Conservation (phyloP, 176 grass and related monocot genomes). For the Aegilops tauschii region DNA sequence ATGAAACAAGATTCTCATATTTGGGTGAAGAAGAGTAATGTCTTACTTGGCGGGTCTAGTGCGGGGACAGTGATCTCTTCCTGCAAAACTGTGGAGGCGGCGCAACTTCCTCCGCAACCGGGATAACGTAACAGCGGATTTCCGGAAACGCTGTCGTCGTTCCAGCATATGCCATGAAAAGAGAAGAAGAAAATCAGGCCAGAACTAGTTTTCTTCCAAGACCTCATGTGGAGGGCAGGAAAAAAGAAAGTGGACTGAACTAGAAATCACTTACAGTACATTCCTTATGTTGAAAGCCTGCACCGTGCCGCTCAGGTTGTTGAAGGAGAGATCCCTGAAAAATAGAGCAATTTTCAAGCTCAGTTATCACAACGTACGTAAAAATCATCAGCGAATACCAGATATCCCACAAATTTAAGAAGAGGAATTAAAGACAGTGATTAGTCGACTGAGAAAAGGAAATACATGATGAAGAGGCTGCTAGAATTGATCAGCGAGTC, state of each 20-base stretch:
- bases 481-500: conserved; percentile 50
- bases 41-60: conserved; percentile 3
- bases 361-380: background rate
- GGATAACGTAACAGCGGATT: conserved; percentile 49
- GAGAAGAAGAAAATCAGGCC: conserved; percentile 1
- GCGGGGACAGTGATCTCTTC: conserved; percentile 9
- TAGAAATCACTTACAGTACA: conserved; percentile 39
- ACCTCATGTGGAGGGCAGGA: background rate
- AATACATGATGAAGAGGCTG: conserved; percentile 49
- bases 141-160: conserved; percentile 43
- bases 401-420: background rate
- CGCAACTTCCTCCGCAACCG: conserved; percentile 33
- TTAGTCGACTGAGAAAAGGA: background rate
- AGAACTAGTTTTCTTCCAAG: background rate
- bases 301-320: conserved; percentile 68
- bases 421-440: background rate
- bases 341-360: background rate
- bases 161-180: conserved; percentile 12
- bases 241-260: conserved; percentile 13
- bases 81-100: background rate
- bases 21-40: background rate
- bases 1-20: background rate
- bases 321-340: conserved; percentile 77
- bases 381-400: background rate
- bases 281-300: conserved; percentile 30